phyloP scores from a whole-genome alignment of 257 asterid genomes.

The Coffea eugenioides region DNA sequence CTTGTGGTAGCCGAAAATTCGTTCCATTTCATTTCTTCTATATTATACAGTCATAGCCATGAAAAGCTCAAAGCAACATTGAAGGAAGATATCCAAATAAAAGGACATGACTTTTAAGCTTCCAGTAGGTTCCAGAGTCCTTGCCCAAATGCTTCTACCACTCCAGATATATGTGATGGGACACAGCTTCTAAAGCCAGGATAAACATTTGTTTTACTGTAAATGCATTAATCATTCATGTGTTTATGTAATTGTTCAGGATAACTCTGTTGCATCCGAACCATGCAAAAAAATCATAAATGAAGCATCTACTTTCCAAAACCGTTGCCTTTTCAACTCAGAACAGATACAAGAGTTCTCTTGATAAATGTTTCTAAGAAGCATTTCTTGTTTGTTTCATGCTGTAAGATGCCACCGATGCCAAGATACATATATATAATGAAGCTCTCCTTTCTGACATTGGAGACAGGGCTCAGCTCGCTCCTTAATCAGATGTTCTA shows the following conservation, averaged over 20 bases:
- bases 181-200: not conserved
- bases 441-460: not conserved
- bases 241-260: not conserved
- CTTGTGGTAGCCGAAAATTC: not conserved
- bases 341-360: not conserved
- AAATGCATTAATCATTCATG: not conserved
- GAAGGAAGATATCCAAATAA: not conserved
- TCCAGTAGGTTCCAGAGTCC: too few relatives aligned
- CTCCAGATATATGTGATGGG: not conserved
- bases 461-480: not conserved
- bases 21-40: too few relatives aligned
- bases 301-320: not conserved
- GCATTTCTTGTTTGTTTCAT: not conserved
- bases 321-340: not conserved
- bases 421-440: not conserved
- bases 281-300: not conserved
- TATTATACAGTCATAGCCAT: not conserved
- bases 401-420: not conserved
- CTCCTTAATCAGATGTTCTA: not conserved
- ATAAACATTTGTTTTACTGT: not conserved
- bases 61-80: not conserved
- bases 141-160: not conserved
- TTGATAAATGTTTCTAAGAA: not conserved
- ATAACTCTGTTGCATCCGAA: not conserved
- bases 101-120: not conserved